Conservation (phyloP, 2,329 filamentous ascomycete genomes). For the Trichoderma koningii region DNA sequence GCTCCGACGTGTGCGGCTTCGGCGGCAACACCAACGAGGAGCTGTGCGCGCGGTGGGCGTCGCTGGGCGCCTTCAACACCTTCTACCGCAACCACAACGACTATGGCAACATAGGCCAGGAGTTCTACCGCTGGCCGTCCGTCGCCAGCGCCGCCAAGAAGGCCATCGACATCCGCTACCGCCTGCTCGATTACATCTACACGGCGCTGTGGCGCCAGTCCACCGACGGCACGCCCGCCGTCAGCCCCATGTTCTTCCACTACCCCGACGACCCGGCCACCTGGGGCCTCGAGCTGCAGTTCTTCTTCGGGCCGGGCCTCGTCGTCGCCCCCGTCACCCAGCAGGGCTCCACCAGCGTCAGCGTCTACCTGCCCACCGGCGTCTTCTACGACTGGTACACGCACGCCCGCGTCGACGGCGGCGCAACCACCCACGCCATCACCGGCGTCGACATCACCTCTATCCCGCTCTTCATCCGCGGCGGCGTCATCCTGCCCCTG, state of each 20-base stretch:
- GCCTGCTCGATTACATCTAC: slow-evolving; percentile 80
- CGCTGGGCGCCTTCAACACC: slow-evolving; percentile 68
- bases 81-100: slow-evolving; percentile 73
- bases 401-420: slow-evolving; percentile 45
- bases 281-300: slow-evolving; percentile 52
- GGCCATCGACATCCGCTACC: slow-evolving; percentile 72
- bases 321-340: slow-evolving; percentile 53
- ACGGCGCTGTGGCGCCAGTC: slow-evolving; percentile 66
- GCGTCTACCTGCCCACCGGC: slow-evolving; percentile 52
- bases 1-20: slow-evolving; percentile 78
- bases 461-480: slow-evolving; percentile 69
- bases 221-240: slow-evolving; percentile 61
- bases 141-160: slow-evolving; percentile 66
- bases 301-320: slow-evolving; percentile 52
- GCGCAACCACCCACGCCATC: slow-evolving; percentile 41
- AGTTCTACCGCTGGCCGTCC: slow-evolving; percentile 69
- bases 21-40: slow-evolving; percentile 62
- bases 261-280: slow-evolving; percentile 59
- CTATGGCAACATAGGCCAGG: slow-evolving; percentile 51
- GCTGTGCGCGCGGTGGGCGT: slow-evolving; percentile 69
- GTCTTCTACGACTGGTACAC: slow-evolving; percentile 58
- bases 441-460: slow-evolving; percentile 44
- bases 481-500: slow-evolving; percentile 65
- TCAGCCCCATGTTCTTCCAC: slow-evolving; percentile 71
- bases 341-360: slow-evolving; percentile 47